phyloP scores from a whole-genome alignment of 2,329 filamentous ascomycete species.

The Exserohilum turcica region DNA sequence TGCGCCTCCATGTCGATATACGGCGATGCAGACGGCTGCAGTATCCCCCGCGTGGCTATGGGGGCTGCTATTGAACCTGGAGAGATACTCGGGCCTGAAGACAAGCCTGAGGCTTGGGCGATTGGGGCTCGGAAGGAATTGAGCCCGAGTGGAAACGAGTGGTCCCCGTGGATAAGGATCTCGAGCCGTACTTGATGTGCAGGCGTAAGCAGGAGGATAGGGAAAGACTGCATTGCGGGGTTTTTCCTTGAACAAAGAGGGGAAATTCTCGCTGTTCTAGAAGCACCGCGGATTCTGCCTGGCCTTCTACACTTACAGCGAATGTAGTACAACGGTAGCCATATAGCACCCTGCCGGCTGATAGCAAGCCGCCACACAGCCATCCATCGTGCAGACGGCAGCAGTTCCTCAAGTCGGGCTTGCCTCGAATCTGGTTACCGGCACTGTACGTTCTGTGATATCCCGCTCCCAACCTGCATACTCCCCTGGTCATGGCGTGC shows the following conservation, averaged over 20 bases:
- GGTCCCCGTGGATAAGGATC: conserved; percentile 80
- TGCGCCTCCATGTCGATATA: conserved; percentile 64
- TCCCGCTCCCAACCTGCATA: background rate
- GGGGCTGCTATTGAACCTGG: conserved; percentile 51
- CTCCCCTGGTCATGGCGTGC: background rate
- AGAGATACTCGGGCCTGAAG: conserved; percentile 45
- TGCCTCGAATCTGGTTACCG: background rate
- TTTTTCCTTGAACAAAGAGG: too few species aligned
- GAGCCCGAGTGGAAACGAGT: conserved; percentile 93
- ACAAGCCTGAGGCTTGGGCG: conserved; percentile 68
- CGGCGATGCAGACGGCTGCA: conserved; percentile 63
- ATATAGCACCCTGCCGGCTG: too few species aligned
- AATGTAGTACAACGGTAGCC: too few species aligned
- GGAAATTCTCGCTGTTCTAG: too few species aligned
- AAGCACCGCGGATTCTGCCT: too few species aligned
- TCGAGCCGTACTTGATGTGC: conserved; percentile 86
- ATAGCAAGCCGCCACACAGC: too few species aligned
- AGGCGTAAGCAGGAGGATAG: conserved; percentile 78
- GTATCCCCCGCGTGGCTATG: conserved; percentile 31
- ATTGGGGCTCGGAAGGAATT: conserved; percentile 68
- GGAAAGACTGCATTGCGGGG: background rate
- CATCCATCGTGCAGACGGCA: too few species aligned
- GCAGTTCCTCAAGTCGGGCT: background rate
- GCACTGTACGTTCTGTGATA: background rate
- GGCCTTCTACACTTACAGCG: too few species aligned